Evolutionary conservation across 768 basidiomycete genomes (phyloP).

Genomic region (Lactifluus hygrophoroides): DNA sequence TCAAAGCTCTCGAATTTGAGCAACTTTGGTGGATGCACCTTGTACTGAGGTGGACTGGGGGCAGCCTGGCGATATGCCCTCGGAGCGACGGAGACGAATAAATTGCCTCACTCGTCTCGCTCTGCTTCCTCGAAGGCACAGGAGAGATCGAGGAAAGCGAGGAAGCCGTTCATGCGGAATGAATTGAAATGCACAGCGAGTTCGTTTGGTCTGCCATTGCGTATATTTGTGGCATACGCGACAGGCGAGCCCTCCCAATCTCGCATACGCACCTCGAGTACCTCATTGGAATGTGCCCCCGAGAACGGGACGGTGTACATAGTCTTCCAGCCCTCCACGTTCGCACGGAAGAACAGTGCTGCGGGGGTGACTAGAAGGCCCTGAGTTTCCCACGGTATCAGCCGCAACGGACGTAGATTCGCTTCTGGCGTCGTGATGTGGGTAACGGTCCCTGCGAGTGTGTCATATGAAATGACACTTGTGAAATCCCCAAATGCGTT

Average conservation of each 20-base stretch:
- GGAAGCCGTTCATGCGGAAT: conserved; percentile 25
- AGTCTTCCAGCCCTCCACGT: conserved; percentile 33
- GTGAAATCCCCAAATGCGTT: conserved; percentile 34
- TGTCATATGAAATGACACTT: conserved; percentile 31
- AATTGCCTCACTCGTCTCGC: conserved; percentile 22
- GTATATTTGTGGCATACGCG: conserved; percentile 26
- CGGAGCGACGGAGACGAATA: conserved; percentile 26
- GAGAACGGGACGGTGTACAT: conserved; percentile 22
- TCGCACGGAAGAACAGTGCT: conserved; percentile 29
- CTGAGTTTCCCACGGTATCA: conserved; percentile 30
- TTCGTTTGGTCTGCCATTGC: conserved; percentile 29
- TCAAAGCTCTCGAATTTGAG: conserved; percentile 36
- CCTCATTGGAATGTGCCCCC: conserved; percentile 24
- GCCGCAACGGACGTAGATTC: conserved; percentile 27
- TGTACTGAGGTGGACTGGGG: conserved; percentile 24
- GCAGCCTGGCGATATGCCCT: conserved; percentile 30
- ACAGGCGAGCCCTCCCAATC: conserved; percentile 25
- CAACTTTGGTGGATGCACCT: conserved; percentile 27
- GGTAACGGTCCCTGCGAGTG: conserved; percentile 24
- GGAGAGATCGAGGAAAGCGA: conserved; percentile 29
- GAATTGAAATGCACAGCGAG: conserved; percentile 29
- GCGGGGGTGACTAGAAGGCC: conserved; percentile 21
- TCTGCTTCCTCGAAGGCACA: conserved; percentile 20
- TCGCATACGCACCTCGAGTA: conserved; percentile 8
- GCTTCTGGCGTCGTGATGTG: conserved; percentile 33